Evolutionary conservation across 2,329 filamentous ascomycete species (phyloP), one percentile per base, ranked within the genome.

Genomic region (Mycocentrospora acerina): DNA sequence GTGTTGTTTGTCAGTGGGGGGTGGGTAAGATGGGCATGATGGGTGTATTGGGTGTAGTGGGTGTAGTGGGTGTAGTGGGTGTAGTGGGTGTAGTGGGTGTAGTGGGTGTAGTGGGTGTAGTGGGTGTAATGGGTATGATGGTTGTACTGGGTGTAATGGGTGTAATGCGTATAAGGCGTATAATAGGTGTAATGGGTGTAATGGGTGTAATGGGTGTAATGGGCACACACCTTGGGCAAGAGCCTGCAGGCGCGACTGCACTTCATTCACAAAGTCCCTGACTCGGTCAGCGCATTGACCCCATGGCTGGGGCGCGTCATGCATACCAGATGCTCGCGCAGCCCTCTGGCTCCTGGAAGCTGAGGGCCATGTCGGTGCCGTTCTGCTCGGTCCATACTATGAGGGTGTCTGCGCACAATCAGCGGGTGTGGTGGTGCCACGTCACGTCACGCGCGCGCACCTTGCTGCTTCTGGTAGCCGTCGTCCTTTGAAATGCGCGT

Each of bases 391-490:
- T 96, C 93, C 93, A 98, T 45, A 98, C 90, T 47, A 98, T 97
- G 45, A 98, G 80, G 3, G 93, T 98, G 68, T 97, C 91, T 94
- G 68, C 37, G 25, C 32, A 56, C 19, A 22, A 45, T 64, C 38
- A 62, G 57, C 47, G 19, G 31, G 19, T 17, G 38, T 9, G 11
- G 12, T 10, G 16, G 29, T 24, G 9, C 22, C 19, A 25, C 15
- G 24, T 22, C 19, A 9, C 9, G 27, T 7, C 16, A 24, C 28
- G 39, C 34, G 37, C 37, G 65, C 73, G 59, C 79, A 85, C 89
- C 89, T 85, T 97, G 91, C 69, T 98, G 93, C 71, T 96, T 95
- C 71, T 97, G 90, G 65, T 97, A 97, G 43, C 88, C 87, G 80
- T 97, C 91, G 62, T 96, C 90, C 67, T 90, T 95, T 46, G 83